Evolutionary conservation across 108 stramenopile genomes (phyloP), one percentile per base, ranked within the genome.

Genomic region (Asterionellopsis glacialis): DNA sequence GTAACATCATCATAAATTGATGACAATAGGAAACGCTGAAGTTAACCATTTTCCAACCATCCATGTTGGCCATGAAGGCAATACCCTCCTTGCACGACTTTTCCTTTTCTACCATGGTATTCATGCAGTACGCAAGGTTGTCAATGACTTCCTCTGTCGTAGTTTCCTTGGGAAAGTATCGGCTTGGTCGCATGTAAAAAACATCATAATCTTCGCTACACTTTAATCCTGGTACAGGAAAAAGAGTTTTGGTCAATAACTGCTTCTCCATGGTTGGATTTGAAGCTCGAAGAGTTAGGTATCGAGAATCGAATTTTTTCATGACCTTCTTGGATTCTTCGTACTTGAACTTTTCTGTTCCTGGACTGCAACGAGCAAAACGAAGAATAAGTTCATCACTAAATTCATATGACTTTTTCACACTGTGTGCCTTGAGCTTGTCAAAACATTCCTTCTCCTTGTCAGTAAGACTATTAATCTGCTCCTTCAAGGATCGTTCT

Each of bases 21-120:
- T 23, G 11, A 41, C 67, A 78, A 59, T 76, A 82, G 38, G 55
- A 50, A n/a, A 60, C 57, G 23, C 56, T 33, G 57, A 79, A 83
- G 58, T 79, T 79, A 11, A 54, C 1, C 72, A 79, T 74, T 10
- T 44, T 68, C 78, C 77, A 79, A 26, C 61, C 59, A 33, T 50
- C 55, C 82, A 83, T 79, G 57, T 83, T 70, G 23, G 75, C 72
- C 33, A 83, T 45, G 48, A 83, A 76, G 25, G 55, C 77, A n/a
- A 83, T 75, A 25, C 82, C 82, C 25, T 83, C 52, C 14, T 43
- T 64, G 22, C 60, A 64, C 52, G 55, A 41, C 23, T 69, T 52
- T 65, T 75, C 64, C 52, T 61, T 57, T 43, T 77, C 70, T n/a
- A 68, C 58, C 75, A 76, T 72, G 26, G 64, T 64, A 14, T 55